Conservation (phyloP, 768 basidiomycete species). For the Termitomyces sp. region DNA sequence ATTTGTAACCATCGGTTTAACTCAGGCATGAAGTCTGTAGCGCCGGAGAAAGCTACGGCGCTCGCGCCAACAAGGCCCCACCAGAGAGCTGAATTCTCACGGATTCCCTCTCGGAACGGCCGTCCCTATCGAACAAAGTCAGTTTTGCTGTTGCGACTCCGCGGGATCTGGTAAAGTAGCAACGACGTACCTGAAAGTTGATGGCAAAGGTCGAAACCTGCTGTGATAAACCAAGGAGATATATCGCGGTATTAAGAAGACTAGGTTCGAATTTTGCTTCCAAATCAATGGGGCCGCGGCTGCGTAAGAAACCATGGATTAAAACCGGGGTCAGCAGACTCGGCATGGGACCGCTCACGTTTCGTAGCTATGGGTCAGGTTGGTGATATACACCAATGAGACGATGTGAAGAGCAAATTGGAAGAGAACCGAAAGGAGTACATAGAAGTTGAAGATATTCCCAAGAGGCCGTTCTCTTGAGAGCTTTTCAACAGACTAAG, state of each 20-base stretch:
- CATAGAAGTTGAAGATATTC: constrained; percentile 97
- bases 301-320: constrained; percentile 12
- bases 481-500: constrained; percentile 93
- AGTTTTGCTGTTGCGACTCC: background rate
- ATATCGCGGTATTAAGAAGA: constrained; percentile 94
- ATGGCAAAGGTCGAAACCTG: constrained; percentile 98
- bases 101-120: constrained; percentile 96
- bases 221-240: constrained; percentile 90
- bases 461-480: constrained; percentile 89
- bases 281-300: constrained; percentile 78
- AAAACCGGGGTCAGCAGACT: background rate
- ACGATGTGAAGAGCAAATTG: constrained; percentile 95
- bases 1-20: constrained; percentile 95
- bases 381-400: constrained; percentile 89
- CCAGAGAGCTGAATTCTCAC: constrained; percentile 90
- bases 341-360: constrained; percentile 44
- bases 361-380: constrained; percentile 72
- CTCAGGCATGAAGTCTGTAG: constrained; percentile 94
- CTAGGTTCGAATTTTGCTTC: constrained; percentile 97
- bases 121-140: constrained; percentile 53
- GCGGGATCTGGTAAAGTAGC: background rate
- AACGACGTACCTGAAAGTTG: constrained; percentile 78
- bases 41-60: constrained; percentile 87
- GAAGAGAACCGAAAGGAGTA: constrained; percentile 82
- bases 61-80: constrained; percentile 89